Evolutionary conservation across 23 red algal genomes (phyloP).

Genomic region (Gracilaria vermiculophylla): DNA sequence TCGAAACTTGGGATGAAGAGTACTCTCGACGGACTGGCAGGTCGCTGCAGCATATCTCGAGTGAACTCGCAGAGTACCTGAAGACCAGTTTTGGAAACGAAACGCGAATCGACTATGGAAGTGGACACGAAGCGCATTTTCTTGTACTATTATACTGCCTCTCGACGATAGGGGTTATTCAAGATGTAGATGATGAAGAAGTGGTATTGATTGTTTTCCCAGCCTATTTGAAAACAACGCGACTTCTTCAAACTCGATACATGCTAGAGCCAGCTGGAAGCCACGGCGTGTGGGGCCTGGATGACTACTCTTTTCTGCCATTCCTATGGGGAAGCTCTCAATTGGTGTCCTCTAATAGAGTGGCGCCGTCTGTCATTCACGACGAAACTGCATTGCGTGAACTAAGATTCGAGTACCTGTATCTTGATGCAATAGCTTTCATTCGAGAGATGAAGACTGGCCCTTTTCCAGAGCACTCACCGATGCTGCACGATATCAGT

Average conservation of each 20-base stretch:
- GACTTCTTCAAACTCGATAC: slow-evolving; percentile 79
- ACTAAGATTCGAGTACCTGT: slow-evolving; percentile 83
- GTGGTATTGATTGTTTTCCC: slow-evolving; percentile 82
- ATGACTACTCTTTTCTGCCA: slow-evolving; percentile 95
- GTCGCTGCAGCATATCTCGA: not conserved
- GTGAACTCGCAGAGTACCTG: slow-evolving; percentile 77
- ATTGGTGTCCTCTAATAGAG: slow-evolving; percentile 46
- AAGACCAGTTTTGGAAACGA: slow-evolving; percentile 80
- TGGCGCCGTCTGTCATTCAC: slow-evolving; percentile 50
- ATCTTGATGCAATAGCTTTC: slow-evolving; percentile 87
- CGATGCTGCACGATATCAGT: slow-evolving; percentile 89
- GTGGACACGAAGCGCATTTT: slow-evolving; percentile 95
- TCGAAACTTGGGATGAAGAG: slow-evolving; percentile 9
- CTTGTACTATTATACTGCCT: slow-evolving; percentile 75
- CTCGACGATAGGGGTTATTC: slow-evolving; percentile 39
- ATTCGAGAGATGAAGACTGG: slow-evolving; percentile 91
- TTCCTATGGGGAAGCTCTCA: slow-evolving; percentile 94
- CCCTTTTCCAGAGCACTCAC: slow-evolving; percentile 90
- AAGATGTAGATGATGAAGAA: slow-evolving; percentile 38
- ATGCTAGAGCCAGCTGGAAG: slow-evolving; percentile 95
- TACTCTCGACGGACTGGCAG: not conserved
- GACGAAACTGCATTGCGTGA: slow-evolving; percentile 50
- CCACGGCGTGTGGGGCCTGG: slow-evolving; percentile 98
- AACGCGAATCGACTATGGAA: slow-evolving; percentile 95
- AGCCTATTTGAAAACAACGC: slow-evolving; percentile 76